These are phyloP conservation scores for Sclerotinia subarctica DNA, from an alignment of 2,329 filamentous ascomycete species.

Conservation along the genomic window DNA sequence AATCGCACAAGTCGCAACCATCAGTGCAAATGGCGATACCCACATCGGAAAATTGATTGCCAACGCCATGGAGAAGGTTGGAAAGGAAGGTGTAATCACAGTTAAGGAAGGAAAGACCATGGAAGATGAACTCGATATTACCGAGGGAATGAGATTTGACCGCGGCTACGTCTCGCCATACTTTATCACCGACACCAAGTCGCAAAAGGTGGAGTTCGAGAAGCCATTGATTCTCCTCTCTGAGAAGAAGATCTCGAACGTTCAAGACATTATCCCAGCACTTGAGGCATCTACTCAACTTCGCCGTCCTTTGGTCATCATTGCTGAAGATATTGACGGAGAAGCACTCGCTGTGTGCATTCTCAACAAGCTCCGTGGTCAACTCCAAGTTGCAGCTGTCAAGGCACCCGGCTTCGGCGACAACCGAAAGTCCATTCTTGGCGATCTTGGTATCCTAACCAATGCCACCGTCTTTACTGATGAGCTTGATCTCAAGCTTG, in stretches of 20 bases:
- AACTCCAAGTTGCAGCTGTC: slow-evolving; percentile 96
- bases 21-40: slow-evolving; percentile 93
- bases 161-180: slow-evolving; percentile 97
- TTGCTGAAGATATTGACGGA: slow-evolving; percentile 98
- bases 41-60: slow-evolving; percentile 96
- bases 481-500: slow-evolving; percentile 97
- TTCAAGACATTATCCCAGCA: slow-evolving; percentile 97
- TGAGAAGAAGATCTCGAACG: slow-evolving; percentile 99
- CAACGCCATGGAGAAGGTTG: slow-evolving; percentile 99
- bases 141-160: slow-evolving; percentile 99
- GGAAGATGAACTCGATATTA: slow-evolving; percentile 95
- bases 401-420: slow-evolving; percentile 99
- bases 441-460: slow-evolving; percentile 91
- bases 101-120: slow-evolving; percentile 99
- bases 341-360: slow-evolving; percentile 99
- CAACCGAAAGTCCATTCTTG: slow-evolving; percentile 99
- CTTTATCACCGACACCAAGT: slow-evolving; percentile 99
- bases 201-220: slow-evolving; percentile 99
- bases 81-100: slow-evolving; percentile 99
- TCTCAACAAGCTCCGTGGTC: slow-evolving; percentile 99
- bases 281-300: slow-evolving; percentile 95
- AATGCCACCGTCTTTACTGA: slow-evolving; percentile 97
- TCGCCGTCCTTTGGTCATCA: slow-evolving; percentile 94
- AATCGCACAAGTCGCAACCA: slow-evolving; percentile 97
- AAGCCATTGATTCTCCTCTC: slow-evolving; percentile 98